Conservation (phyloP, 2,329 filamentous ascomycete genomes). For the Fusarium nygamai region DNA sequence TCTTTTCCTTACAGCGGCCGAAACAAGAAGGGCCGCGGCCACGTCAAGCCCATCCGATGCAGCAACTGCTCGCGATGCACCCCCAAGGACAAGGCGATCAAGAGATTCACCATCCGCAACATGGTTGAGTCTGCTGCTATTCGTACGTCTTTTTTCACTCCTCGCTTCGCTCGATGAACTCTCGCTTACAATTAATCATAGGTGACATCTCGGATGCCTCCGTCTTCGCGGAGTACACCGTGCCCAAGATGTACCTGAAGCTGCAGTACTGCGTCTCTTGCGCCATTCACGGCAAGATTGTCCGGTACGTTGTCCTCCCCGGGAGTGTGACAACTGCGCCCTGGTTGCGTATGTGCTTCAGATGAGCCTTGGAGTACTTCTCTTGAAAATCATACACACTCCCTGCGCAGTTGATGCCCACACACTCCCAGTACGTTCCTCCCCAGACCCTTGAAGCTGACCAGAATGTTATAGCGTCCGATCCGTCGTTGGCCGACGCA, state of each 20-base stretch:
- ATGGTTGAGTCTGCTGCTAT: constrained; percentile 99
- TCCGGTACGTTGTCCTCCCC: constrained; percentile 84
- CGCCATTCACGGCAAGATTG: constrained; percentile 99
- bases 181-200: constrained; percentile 52
- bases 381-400: constrained; percentile 43
- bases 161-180: background rate
- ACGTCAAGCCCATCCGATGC: constrained; percentile 97
- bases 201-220: constrained; percentile 99
- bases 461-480: constrained; percentile 79
- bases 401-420: constrained; percentile 13
- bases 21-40: constrained; percentile 99
- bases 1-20: constrained; percentile 73
- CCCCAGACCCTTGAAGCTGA: constrained; percentile 49
- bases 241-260: constrained; percentile 99
- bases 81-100: constrained; percentile 99
- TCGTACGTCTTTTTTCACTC: constrained; percentile 72
- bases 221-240: constrained; percentile 98
- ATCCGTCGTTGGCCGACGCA: constrained; percentile 95
- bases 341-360: constrained; percentile 59
- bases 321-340: constrained; percentile 68
- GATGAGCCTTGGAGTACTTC: constrained; percentile 69
- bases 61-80: constrained; percentile 83
- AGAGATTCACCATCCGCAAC: constrained; percentile 99
- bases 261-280: constrained; percentile 99
- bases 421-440: constrained; percentile 40